phyloP scores from a whole-genome alignment of 805 yeast genomes.

The Brettanomyces custersianus region DNA sequence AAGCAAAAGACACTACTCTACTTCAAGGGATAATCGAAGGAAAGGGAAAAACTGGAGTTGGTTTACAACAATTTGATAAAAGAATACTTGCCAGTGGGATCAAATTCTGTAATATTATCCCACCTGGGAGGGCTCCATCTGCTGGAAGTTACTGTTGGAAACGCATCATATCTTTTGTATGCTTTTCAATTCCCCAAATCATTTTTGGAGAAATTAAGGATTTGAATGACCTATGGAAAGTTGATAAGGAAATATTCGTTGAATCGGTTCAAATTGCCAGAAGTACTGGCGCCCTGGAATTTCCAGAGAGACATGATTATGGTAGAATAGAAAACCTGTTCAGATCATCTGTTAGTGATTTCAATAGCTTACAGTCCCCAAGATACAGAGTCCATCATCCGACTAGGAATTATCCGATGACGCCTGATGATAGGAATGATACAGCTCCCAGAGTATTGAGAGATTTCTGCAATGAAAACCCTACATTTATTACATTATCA shows the following conservation, averaged over 20 bases:
- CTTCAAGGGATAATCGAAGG: not conserved
- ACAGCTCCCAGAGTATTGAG: conserved; percentile 1
- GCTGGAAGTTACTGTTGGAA: conserved; percentile 22
- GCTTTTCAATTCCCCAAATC: conserved; percentile 15
- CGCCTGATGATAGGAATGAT: not conserved
- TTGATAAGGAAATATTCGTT: conserved; percentile 15
- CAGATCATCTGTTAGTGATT: conserved; percentile 13
- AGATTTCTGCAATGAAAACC: not conserved
- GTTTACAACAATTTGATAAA: not conserved
- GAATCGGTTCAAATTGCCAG: conserved; percentile 17
- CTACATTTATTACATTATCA: conserved; percentile 9
- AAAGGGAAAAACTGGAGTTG: not conserved
- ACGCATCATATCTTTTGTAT: conserved; percentile 17
- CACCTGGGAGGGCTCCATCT: conserved; percentile 20
- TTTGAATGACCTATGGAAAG: conserved; percentile 3
- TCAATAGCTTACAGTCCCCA: conserved; percentile 11
- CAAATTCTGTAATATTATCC: conserved; percentile 9
- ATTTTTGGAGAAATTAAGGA: conserved; percentile 14
- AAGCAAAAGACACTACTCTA: no score
- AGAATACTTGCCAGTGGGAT: not conserved
- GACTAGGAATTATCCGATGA: not conserved
- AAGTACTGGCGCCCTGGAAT: conserved; percentile 17
- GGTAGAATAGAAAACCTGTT: conserved; percentile 9
- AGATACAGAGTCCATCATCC: not conserved
- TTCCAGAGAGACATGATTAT: conserved; percentile 16